Evolutionary conservation across 768 basidiomycete genomes (phyloP), one percentile per base, ranked within the genome.

Genomic region (Obba rivulosa): DNA sequence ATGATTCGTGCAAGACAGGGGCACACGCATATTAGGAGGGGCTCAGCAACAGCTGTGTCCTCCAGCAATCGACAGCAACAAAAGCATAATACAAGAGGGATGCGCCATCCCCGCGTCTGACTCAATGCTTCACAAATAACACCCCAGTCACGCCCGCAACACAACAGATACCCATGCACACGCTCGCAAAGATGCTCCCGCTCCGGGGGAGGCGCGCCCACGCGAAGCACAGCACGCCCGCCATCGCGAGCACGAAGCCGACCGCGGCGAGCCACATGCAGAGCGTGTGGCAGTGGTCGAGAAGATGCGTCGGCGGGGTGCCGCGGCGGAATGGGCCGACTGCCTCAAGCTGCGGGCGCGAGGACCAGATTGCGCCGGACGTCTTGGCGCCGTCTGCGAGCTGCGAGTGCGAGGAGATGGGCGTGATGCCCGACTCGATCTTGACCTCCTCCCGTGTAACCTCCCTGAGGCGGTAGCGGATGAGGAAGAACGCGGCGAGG

Each of bases 401-500:
- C 16, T 3, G 24, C 41, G 38, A 11, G 18, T 24, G 39, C 17
- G 71, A 73, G 55, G 72, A 70, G 24, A 39, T 5, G 36, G 44
- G 43, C 7, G 13, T 36, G 39, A 18, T 51, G 18, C 63, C 52
- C 17, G 59, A 61, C 46, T 72, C 68, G 21, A 60, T 68, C 49
- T 76, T 63, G 51, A 60, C 54, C 55, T 78, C 73, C 42, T 78
- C 75, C 2, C 66, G 67, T 22, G 68, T 74, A 5, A 80, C 81
- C 53, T 76, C 76, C 46, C 71, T 67, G 4, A 82, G 64, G 50
- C 76, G 78, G 64, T 79, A 80, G 34, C 74, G 66, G 36, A 80
- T 68, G 23, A 82, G 67, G 51, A 79, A 71, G 63, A 80, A 81
- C 20, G 78, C 76, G 3, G 69, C 79, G 43, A 77, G 57, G 62